Evolutionary conservation across 352 stramenopile genomes (phyloP), one percentile per base, ranked within the genome.

Genomic region (Thalassiosira livingstoniorum): DNA sequence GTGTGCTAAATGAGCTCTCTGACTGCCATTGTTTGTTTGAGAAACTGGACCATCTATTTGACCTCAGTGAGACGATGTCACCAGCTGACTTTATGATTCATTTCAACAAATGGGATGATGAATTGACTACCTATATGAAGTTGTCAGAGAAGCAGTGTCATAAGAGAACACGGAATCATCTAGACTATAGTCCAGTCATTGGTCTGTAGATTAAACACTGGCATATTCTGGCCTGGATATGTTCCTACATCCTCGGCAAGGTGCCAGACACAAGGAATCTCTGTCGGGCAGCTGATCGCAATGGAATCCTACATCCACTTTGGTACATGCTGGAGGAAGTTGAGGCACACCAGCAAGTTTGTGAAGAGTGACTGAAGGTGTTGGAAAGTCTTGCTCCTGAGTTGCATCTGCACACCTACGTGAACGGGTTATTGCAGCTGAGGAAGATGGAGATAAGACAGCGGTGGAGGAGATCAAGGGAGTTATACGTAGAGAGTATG

Each of bases 371-470:
- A 0, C 7, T 66, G 4, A 37, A 57, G 2, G 23, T 37, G 10
- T 31, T 69, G 37, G 55, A 55, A 27, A 69, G 34, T 23, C 4
- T 37, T 23, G 61, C 61, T 18, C 61, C 34, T 7, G 61, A 55
- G n/a, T 23, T 69, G 4, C 34, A 18, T 21, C 13, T 23, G 25
- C 53, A 55, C 34, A 69, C 7, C 61, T 69, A 32, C 61, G 34
- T 4, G 13, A 0, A 2, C 39, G 61, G 0, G n/a, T 55, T 35
- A 34, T 34, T 34, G 0, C n/a, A 23, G 61, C 61, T n/a, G 34
- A 35, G 21, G 11, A 54, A 25, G 18, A 39, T 39, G 61, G 25
- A 0, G 61, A 69, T 5, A n/a, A 69, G 2, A n/a, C 53, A n/a
- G 37, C 61, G 23, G 61, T 69, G 4, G 2, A 5, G 4, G 61